These are phyloP conservation scores for Amanita inopinata DNA, from an alignment of 768 basidiomycete species.

Conservation along the genomic window DNA sequence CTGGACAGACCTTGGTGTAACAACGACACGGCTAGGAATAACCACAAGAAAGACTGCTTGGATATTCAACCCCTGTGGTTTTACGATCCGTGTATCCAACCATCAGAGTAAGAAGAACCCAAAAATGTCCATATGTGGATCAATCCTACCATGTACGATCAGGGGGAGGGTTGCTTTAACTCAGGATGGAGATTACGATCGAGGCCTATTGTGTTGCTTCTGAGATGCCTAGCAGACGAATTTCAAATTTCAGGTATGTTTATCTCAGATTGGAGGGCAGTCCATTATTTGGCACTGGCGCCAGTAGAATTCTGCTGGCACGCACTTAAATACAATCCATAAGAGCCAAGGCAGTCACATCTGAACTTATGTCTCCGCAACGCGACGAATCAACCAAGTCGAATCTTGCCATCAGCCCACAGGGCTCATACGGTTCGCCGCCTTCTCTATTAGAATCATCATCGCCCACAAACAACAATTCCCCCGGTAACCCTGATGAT, in stretches of 20 bases:
- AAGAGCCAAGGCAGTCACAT: too few species aligned
- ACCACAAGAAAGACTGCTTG: too few species aligned
- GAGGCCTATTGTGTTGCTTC: background rate
- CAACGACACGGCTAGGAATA: too few species aligned
- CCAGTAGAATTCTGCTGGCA: background rate
- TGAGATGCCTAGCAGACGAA: background rate
- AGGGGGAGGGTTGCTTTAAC: background rate
- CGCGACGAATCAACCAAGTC: too few species aligned
- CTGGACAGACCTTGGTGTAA: too few species aligned
- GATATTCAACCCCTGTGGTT: too few species aligned
- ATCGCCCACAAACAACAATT: background rate
- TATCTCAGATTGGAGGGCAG: background rate
- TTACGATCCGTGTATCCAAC: too few species aligned
- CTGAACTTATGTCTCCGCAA: background rate
- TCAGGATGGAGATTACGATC: background rate
- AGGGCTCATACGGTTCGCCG: too few species aligned
- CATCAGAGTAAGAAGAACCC: too few species aligned
- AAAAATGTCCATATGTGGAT: background rate
- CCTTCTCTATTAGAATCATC: background rate
- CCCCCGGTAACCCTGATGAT: background rate
- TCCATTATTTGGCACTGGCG: background rate
- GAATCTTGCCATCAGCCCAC: too few species aligned
- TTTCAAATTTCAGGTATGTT: background rate
- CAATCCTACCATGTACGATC: background rate
- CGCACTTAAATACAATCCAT: background rate